A percentile compares a stretch with the other conserved stretches of the same genome.
phyloP scores from a whole-genome alignment of 1,284 basidiomycete species.

The Tilletia indica region DNA sequence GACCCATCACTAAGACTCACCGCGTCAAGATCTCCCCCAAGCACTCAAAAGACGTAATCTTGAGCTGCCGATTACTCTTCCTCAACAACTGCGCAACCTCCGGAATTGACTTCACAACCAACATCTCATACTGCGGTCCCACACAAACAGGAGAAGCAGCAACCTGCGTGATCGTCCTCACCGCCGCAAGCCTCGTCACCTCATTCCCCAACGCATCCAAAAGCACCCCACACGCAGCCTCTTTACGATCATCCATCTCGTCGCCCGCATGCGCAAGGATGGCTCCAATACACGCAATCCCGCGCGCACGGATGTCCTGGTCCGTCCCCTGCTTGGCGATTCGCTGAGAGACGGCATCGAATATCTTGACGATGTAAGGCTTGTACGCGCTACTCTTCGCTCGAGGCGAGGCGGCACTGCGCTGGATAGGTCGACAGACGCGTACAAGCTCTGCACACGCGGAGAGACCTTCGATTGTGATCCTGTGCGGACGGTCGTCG shows the following conservation, averaged over 20 bases:
- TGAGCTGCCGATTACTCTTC: conserved; percentile 75
- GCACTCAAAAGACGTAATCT: conserved; percentile 76
- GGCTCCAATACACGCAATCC: conserved; percentile 78
- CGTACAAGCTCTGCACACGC: conserved; percentile 59
- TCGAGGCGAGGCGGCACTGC: not conserved
- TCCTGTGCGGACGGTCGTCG: conserved; percentile 59
- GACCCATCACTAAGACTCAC: conserved; percentile 54
- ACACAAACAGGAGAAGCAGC: not conserved
- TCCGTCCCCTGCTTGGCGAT: conserved; percentile 80
- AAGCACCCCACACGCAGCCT: conserved; percentile 66
- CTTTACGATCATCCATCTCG: conserved; percentile 58
- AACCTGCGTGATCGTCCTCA: conserved; percentile 59
- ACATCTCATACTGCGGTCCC: conserved; percentile 16
- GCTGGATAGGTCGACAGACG: conserved; percentile 12
- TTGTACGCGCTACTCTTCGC: conserved; percentile 28
- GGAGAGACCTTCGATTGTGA: conserved; percentile 63
- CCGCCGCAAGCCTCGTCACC: conserved; percentile 59
- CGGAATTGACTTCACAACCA: conserved; percentile 54
- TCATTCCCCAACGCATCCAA: conserved; percentile 69
- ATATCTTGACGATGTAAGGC: conserved; percentile 59
- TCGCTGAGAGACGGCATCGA: conserved; percentile 70
- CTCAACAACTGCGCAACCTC: conserved; percentile 76
- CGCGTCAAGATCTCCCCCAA: conserved; percentile 72
- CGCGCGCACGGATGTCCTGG: conserved; percentile 79
- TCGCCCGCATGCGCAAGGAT: conserved; percentile 83